Evolutionary conservation across 257 asterid genomes (phyloP).

Genomic region (Lithospermum erythrorhizon): DNA sequence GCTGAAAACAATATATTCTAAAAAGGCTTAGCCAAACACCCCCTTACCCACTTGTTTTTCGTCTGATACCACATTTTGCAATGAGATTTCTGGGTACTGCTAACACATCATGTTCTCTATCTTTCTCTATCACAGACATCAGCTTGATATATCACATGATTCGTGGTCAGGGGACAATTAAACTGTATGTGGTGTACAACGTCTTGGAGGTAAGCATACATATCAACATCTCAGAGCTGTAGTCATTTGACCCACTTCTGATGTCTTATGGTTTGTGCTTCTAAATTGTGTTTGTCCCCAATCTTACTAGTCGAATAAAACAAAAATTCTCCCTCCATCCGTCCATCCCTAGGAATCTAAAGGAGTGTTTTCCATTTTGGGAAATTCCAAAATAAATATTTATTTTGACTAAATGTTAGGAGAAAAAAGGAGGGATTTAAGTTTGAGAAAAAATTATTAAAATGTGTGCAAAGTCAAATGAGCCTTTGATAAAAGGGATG

Average conservation of each 20-base stretch:
- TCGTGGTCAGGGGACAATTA: constrained; percentile 95
- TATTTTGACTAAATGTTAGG: no score
- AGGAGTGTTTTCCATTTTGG: no score
- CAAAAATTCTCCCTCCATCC: no score
- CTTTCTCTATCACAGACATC: constrained; percentile 51
- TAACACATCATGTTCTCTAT: constrained; percentile 12
- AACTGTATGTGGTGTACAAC: constrained; percentile 94
- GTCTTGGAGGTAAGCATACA: constrained; percentile 72
- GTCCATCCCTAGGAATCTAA: no score
- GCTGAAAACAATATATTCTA: no score
- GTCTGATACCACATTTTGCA: constrained; percentile 3
- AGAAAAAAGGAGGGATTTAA: no score
- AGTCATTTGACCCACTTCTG: neutral
- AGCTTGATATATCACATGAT: constrained; percentile 99
- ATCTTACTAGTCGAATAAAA: neutral
- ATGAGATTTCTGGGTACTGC: constrained; percentile 5
- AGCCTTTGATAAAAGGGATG: no score
- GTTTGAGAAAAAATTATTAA: no score
- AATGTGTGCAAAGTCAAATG: no score
- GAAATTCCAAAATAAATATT: no score
- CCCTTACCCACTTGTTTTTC: constrained; percentile 8
- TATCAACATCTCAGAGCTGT: neutral
- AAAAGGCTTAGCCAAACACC: neutral
- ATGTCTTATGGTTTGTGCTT: neutral
- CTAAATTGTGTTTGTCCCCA: neutral